These are phyloP conservation scores for Pilaira anomala DNA, from an alignment of 192 early-diverging fungal genomes.

Conservation along the genomic window DNA sequence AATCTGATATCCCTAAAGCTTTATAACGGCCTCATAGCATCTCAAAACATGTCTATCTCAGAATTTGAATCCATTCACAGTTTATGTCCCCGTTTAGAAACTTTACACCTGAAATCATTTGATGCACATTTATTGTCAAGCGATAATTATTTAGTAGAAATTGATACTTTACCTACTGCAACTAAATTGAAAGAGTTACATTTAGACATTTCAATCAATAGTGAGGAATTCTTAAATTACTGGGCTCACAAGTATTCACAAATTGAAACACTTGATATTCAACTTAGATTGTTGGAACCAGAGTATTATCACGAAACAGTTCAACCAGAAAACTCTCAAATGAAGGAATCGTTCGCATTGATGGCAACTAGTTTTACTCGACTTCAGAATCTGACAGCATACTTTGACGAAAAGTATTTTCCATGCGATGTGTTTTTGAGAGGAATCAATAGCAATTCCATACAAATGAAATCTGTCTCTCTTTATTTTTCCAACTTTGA, in stretches of 20 bases:
- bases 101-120: not conserved
- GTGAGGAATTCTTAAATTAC: not conserved
- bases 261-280: not conserved
- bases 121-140: not conserved
- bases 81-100: not conserved
- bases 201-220: conserved; percentile 3
- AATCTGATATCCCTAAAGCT: not conserved
- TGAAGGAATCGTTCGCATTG: not conserved
- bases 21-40: not conserved
- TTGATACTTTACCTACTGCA: not conserved
- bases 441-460: conserved; percentile 1
- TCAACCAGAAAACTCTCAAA: conserved; percentile 6
- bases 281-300: conserved; percentile 6
- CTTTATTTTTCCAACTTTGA: conserved; percentile 7
- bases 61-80: conserved; percentile 9
- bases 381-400: not conserved
- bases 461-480: not conserved
- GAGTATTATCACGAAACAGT: not conserved
- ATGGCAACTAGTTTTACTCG: not conserved
- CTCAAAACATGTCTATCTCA: not conserved
- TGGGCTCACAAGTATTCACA: conserved; percentile 6
- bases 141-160: not conserved
- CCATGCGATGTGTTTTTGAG: conserved; percentile 1
- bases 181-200: not conserved
- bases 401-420: conserved; percentile 17